phyloP scores from a whole-genome alignment of 1,139 yeast genomes.

The Nakaseomyces uthaithaninus region DNA sequence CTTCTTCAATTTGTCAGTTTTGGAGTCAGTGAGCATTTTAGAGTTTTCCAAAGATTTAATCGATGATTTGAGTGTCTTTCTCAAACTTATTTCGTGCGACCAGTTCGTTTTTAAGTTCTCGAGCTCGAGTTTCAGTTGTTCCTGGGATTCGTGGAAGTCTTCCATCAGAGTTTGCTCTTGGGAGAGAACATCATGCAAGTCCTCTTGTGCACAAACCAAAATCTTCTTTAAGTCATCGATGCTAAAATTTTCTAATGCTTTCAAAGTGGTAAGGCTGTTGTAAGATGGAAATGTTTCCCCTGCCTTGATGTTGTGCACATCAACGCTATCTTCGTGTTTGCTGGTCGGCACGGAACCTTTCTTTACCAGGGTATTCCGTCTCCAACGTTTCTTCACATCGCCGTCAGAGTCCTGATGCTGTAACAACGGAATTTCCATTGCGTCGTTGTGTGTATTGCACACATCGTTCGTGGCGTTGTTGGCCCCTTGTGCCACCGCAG shows the following conservation, averaged over 20 bases:
- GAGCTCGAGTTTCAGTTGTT: conserved; percentile 25
- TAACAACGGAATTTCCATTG: background rate
- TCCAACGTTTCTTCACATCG: conserved; percentile 1
- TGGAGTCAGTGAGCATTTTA: conserved; percentile 28
- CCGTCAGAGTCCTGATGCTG: background rate
- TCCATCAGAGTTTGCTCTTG: conserved; percentile 23
- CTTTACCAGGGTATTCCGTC: conserved; percentile 15
- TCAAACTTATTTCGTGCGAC: conserved; percentile 29
- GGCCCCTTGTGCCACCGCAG: conserved; percentile 23
- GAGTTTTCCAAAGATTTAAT: conserved; percentile 31
- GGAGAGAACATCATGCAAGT: conserved; percentile 28
- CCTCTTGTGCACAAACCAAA: conserved; percentile 30
- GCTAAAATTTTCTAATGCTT: conserved; percentile 26
- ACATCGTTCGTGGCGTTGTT: background rate
- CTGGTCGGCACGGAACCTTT: conserved; percentile 4
- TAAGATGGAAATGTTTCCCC: conserved; percentile 17
- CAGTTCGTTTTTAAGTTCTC: conserved; percentile 28
- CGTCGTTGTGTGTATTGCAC: background rate
- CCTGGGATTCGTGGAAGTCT: conserved; percentile 27
- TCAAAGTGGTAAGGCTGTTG: conserved; percentile 23
- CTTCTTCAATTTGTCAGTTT: conserved; percentile 24
- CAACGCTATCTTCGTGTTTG: background rate
- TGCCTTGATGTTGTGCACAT: background rate
- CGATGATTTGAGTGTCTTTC: conserved; percentile 28
- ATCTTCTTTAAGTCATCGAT: conserved; percentile 30